These are phyloP conservation scores for Orbilia javanica DNA, from an alignment of 2,329 filamentous ascomycete species.

Conservation along the genomic window DNA sequence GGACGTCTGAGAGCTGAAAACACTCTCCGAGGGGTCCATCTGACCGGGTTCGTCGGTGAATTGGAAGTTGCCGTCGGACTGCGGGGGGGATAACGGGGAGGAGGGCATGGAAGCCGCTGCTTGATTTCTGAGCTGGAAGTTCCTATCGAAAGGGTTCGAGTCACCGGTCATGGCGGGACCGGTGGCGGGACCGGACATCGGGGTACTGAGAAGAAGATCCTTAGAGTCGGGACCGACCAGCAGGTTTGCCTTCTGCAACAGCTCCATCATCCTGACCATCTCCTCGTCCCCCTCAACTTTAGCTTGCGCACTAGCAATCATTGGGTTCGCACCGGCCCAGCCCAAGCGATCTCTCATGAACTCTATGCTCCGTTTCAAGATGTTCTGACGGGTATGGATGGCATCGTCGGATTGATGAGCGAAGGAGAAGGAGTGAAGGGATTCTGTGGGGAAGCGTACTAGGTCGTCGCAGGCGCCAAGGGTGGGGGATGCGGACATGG, in stretches of 20 bases:
- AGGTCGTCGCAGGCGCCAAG: constrained; percentile 86
- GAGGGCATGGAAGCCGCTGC: constrained; percentile 61
- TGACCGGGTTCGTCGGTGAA: constrained; percentile 58
- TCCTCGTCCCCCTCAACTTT: constrained; percentile 85
- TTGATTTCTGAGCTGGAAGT: constrained; percentile 73
- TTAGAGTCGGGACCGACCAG: constrained; percentile 69
- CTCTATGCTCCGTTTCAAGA: constrained; percentile 91
- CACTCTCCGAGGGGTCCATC: constrained; percentile 46
- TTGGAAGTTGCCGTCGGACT: constrained; percentile 30
- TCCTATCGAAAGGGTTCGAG: constrained; percentile 86
- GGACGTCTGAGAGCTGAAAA: constrained; percentile 68
- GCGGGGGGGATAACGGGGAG: constrained; percentile 38
- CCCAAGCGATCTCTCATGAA: constrained; percentile 95
- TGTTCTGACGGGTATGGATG: constrained; percentile 89
- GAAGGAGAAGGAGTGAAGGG: constrained; percentile 97
- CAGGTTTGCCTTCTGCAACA: constrained; percentile 83
- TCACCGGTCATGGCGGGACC: constrained; percentile 80
- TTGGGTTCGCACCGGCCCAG: constrained; percentile 80
- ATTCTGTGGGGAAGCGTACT: constrained; percentile 89
- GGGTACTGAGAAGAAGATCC: constrained; percentile 62
- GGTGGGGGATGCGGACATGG: constrained; percentile 73
- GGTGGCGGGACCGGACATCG: constrained; percentile 76
- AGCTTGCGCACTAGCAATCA: constrained; percentile 84
- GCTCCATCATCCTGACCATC: constrained; percentile 88
- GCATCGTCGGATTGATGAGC: constrained; percentile 94